Percentiles rank a stretch among this genome's conserved stretches.
Evolutionary conservation across 73 alveolate genomes (phyloP).

Genomic region (Halteria grandinella): DNA sequence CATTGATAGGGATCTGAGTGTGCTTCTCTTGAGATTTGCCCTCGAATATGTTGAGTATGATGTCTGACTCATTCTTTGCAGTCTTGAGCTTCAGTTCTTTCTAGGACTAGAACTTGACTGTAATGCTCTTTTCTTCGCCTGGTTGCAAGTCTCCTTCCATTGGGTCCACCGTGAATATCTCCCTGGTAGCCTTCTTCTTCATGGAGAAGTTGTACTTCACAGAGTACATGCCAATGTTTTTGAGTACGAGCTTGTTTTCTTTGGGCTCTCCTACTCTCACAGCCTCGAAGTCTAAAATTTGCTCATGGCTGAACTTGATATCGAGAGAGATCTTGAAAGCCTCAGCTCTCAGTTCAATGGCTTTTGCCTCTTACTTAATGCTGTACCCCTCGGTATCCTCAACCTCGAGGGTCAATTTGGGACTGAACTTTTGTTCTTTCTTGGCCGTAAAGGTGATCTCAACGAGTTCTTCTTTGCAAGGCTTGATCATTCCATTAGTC

Average conservation of each 20-base stretch:
- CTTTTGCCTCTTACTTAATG: constrained; percentile 94
- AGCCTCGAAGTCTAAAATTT: constrained; percentile 93
- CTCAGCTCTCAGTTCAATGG: constrained; percentile 94
- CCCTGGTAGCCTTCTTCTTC: constrained; percentile 94
- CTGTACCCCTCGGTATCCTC: constrained; percentile 96
- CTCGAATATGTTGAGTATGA: constrained; percentile 91
- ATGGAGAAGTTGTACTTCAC: constrained; percentile 89
- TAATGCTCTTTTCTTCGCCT: constrained; percentile 90
- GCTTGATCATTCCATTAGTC: constrained; percentile 90
- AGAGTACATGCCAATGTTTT: constrained; percentile 94
- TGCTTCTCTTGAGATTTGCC: constrained; percentile 91
- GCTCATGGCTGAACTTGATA: constrained; percentile 86
- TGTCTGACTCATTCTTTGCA: constrained; percentile 92
- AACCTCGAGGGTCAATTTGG: constrained; percentile 91
- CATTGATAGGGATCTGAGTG: constrained; percentile 94
- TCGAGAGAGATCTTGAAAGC: constrained; percentile 97
- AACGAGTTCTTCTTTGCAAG: constrained; percentile 90
- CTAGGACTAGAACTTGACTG: constrained; percentile 89
- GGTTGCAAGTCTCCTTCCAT: constrained; percentile 95
- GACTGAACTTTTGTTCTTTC: constrained; percentile 89
- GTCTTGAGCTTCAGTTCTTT: constrained; percentile 96
- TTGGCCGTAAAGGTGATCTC: constrained; percentile 93
- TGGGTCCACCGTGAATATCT: constrained; percentile 94
- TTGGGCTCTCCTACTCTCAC: constrained; percentile 98
- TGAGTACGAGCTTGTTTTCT: constrained; percentile 85